Conservation (phyloP, 2,329 filamentous ascomycete genomes). For the Trichophaea hybrida region DNA sequence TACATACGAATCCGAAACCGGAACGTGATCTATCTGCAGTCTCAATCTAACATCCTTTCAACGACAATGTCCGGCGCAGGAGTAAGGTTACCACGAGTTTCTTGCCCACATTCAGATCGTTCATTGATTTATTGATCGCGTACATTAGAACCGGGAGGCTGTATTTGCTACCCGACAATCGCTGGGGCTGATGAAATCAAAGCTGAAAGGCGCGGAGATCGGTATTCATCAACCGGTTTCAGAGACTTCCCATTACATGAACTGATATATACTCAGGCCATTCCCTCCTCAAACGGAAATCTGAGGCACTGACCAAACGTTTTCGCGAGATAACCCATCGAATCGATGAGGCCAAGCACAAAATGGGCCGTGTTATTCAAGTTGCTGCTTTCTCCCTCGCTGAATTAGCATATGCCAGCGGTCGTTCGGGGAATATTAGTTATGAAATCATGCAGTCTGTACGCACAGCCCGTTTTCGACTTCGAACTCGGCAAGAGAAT, state of each 20-base stretch:
- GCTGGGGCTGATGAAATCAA: conserved; percentile 47
- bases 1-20: too few species aligned
- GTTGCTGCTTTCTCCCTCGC: conserved; percentile 95
- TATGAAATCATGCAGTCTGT: conserved; percentile 97
- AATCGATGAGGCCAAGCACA: conserved; percentile 97
- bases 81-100: conserved; percentile 27
- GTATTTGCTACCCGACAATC: conserved; percentile 98
- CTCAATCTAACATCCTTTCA: too few species aligned
- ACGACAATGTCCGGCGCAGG: conserved; percentile 33
- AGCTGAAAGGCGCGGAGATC: conserved; percentile 34
- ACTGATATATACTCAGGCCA: conserved; percentile 45
- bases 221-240: conserved; percentile 4
- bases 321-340: conserved; percentile 76
- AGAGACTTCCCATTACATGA: not conserved
- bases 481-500: conserved; percentile 94
- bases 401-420: conserved; percentile 93
- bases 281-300: conserved; percentile 91
- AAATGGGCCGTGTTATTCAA: conserved; percentile 99
- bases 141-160: conserved; percentile 66
- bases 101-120: not conserved
- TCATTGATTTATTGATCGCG: not conserved
- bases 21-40: too few species aligned
- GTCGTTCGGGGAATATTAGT: conserved; percentile 61
- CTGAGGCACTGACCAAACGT: conserved; percentile 81
- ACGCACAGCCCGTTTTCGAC: conserved; percentile 78